A percentile compares a stretch with the other conserved stretches of the same genome.
Conservation (phyloP, 352 stramenopile species). For the Phytophthora ramorum region DNA sequence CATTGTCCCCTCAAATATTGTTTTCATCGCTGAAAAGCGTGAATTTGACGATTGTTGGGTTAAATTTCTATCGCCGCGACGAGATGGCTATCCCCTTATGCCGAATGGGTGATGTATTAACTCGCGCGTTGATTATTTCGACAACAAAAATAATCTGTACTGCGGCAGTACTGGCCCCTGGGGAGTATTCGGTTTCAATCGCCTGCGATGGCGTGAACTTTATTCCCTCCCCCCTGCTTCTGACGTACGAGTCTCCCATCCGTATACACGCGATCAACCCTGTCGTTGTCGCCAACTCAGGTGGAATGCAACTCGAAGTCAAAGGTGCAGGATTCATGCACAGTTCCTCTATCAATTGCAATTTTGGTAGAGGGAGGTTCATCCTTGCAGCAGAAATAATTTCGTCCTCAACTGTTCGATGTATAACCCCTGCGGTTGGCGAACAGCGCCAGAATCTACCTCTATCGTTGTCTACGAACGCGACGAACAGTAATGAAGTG, state of each 20-base stretch:
- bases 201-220: constrained; percentile 53
- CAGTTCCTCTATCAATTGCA: constrained; percentile 18
- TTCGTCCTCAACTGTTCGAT: constrained; percentile 27
- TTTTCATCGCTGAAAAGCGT: constrained; percentile 5
- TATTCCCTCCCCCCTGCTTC: constrained; percentile 12
- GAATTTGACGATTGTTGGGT: constrained; percentile 28
- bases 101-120: constrained; percentile 26
- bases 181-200: constrained; percentile 37
- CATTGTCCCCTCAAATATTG: constrained; percentile 16
- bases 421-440: constrained; percentile 20
- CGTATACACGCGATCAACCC: constrained; percentile 34
- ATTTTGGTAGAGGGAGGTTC: constrained; percentile 34
- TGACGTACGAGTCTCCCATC: constrained; percentile 27
- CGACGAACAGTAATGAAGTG: constrained; percentile 37
- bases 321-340: constrained; percentile 32
- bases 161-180: constrained; percentile 11
- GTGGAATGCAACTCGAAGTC: constrained; percentile 30
- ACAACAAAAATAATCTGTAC: constrained; percentile 30
- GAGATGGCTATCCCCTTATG: constrained; percentile 26
- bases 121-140: constrained; percentile 32
- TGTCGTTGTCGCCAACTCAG: constrained; percentile 19
- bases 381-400: constrained; percentile 15
- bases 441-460: constrained; percentile 26
- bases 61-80: constrained; percentile 35
- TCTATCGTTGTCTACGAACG: constrained; percentile 22